Conservation (phyloP, 2,329 filamentous ascomycete genomes). For the Pseudogymnoascus sp. region DNA sequence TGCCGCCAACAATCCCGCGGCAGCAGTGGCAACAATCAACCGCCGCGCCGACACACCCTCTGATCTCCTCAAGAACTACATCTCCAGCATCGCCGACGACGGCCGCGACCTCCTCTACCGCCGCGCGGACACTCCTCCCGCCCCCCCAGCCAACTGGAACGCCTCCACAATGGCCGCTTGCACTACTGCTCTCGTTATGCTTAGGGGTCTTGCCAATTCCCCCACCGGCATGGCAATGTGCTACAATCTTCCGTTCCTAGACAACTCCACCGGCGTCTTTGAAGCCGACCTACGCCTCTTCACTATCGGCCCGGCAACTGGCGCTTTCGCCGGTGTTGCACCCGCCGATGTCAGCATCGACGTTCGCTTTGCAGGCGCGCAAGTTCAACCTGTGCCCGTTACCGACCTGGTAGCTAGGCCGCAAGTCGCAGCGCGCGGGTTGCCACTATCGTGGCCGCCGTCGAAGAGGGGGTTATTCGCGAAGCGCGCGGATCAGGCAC, state of each 20-base stretch:
- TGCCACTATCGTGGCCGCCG: slow-evolving; percentile 25
- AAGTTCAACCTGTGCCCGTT: slow-evolving; percentile 40
- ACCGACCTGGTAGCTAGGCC: slow-evolving; percentile 18
- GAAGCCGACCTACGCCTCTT: slow-evolving; percentile 72
- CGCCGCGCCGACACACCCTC: not conserved
- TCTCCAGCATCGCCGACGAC: not conserved
- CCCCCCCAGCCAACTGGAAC: slow-evolving; percentile 42
- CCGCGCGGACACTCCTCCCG: not conserved
- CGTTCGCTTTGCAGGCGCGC: slow-evolving; percentile 49
- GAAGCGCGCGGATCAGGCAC: slow-evolving; percentile 25
- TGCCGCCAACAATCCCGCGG: not conserved
- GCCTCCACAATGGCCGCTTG: slow-evolving; percentile 53
- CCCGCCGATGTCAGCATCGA: slow-evolving; percentile 49
- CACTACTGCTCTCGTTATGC: slow-evolving; percentile 44
- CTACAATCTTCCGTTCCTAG: slow-evolving; percentile 71
- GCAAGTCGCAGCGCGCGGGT: slow-evolving; percentile 15
- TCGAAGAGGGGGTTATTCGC: slow-evolving; percentile 18
- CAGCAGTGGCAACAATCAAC: slow-evolving; percentile 1
- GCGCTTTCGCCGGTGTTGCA: slow-evolving; percentile 46
- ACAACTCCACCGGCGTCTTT: slow-evolving; percentile 63
- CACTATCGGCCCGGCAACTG: slow-evolving; percentile 50
- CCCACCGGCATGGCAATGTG: slow-evolving; percentile 73
- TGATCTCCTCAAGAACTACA: not conserved
- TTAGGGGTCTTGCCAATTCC: slow-evolving; percentile 56
- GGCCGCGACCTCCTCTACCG: not conserved